A percentile compares a stretch with the other conserved stretches of the same genome.
phyloP scores from a whole-genome alignment of 1,284 basidiomycete species.

The Cutaneotrichosporon sp. region DNA sequence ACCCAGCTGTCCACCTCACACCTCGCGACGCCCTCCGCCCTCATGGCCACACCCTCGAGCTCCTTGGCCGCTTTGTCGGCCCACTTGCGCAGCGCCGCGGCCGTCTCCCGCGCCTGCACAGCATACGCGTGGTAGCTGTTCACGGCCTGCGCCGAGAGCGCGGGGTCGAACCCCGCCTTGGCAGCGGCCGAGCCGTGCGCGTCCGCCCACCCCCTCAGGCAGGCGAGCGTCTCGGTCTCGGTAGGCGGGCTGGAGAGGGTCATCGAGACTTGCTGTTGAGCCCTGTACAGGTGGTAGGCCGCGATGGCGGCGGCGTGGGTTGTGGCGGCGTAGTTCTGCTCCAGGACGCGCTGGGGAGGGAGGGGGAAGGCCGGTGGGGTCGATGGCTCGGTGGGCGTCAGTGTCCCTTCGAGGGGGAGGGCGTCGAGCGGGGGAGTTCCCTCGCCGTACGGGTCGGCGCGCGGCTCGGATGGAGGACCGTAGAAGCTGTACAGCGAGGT shows the following conservation, averaged over 20 bases:
- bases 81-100: neutral
- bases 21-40: neutral
- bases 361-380: neutral
- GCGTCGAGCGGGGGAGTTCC: no score
- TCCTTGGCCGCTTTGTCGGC: neutral
- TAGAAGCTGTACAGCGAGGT: no score
- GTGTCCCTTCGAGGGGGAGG: no score
- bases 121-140: neutral
- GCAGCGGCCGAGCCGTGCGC: neutral
- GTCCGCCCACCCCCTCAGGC: neutral
- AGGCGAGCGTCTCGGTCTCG: neutral
- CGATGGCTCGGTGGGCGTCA: no score
- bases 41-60: neutral
- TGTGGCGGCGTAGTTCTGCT: no score
- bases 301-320: neutral
- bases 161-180: neutral
- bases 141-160: neutral
- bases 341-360: neutral
- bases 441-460: no score
- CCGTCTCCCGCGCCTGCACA: neutral
- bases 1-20: neutral
- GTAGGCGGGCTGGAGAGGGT: neutral
- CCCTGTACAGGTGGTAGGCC: neutral
- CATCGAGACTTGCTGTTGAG: neutral
- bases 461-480: no score